These are phyloP conservation scores for Microbotryomycetes sp. DNA, from an alignment of 1,284 basidiomycete genomes.

Conservation along the genomic window DNA sequence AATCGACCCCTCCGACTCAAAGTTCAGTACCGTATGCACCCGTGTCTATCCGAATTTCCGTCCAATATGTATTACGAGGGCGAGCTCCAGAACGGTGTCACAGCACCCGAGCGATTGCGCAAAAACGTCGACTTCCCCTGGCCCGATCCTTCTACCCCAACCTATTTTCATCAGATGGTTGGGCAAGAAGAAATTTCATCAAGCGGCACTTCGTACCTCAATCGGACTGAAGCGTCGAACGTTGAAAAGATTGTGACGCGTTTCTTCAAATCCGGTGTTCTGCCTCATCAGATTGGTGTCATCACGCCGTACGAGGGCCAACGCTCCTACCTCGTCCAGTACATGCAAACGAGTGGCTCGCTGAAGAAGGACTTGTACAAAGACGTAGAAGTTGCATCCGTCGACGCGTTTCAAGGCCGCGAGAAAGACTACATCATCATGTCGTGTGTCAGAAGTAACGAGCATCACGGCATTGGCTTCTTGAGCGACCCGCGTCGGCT, in stretches of 20 bases:
- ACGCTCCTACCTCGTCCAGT: slow-evolving; percentile 96
- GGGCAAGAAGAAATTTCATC: slow-evolving; percentile 99
- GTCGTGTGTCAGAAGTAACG: slow-evolving; percentile 97
- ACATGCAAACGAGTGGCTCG: slow-evolving; percentile 98
- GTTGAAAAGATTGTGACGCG: slow-evolving; percentile 99
- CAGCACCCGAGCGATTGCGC: slow-evolving; percentile 89
- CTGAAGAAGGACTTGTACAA: slow-evolving; percentile 99
- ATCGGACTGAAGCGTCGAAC: slow-evolving; percentile 95
- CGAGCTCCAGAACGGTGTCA: slow-evolving; percentile 97
- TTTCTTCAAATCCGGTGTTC: slow-evolving; percentile 97
- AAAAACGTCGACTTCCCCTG: slow-evolving; percentile 99
- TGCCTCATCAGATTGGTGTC: slow-evolving; percentile 92
- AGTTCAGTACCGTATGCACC: slow-evolving; percentile 99
- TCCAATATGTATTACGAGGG: slow-evolving; percentile 99
- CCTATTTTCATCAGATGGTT: slow-evolving; percentile 99
- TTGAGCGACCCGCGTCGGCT: slow-evolving; percentile 93
- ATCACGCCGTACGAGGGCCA: slow-evolving; percentile 99
- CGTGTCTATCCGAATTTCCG: slow-evolving; percentile 96
- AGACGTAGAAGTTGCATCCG: slow-evolving; percentile 96
- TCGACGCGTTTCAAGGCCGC: slow-evolving; percentile 98
- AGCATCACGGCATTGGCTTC: slow-evolving; percentile 99
- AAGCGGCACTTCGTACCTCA: slow-evolving; percentile 96
- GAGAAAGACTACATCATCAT: slow-evolving; percentile 99
- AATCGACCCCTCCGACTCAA: slow-evolving; percentile 97
- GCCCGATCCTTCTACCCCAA: slow-evolving; percentile 95